These are phyloP conservation scores for Xylaria sp. DNA, from an alignment of 2,329 filamentous ascomycete species.

Conservation along the genomic window DNA sequence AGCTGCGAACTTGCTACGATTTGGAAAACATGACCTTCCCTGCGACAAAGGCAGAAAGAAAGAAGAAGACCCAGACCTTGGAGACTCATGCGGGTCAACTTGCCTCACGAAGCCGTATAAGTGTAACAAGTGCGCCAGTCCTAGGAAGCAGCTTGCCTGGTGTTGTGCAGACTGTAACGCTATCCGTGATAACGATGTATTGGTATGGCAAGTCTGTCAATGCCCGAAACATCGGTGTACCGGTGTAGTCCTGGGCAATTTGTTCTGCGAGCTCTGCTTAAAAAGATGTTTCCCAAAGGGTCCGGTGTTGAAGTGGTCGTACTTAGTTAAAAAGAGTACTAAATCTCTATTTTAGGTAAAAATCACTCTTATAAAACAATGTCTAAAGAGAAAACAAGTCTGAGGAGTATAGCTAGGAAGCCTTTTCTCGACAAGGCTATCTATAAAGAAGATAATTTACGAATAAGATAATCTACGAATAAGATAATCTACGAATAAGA, in stretches of 20 bases:
- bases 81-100: conserved; percentile 28
- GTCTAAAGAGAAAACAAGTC: too few species aligned
- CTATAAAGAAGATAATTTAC: too few species aligned
- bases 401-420: too few species aligned
- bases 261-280: conserved; percentile 23
- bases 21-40: neutral
- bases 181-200: conserved; percentile 19
- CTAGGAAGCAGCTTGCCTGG: conserved; percentile 34
- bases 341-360: too few species aligned
- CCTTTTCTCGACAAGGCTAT: too few species aligned
- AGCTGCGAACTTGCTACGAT: conserved; percentile 17
- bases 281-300: neutral
- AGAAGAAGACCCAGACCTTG: conserved; percentile 19
- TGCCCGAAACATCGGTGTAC: conserved; percentile 25
- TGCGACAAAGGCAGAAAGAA: conserved; percentile 18
- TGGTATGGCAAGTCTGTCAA: conserved; percentile 22
- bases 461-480: too few species aligned
- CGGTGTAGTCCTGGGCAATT: conserved; percentile 14
- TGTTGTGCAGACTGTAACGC: conserved; percentile 26
- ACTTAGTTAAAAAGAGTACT: too few species aligned
- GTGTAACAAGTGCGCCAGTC: conserved; percentile 29
- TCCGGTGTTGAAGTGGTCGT: conserved; percentile 16
- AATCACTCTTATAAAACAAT: too few species aligned
- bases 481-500: too few species aligned
- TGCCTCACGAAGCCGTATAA: conserved; percentile 34